phyloP scores from a whole-genome alignment of 164 flowering plant genomes.

The Akebia trifoliata region DNA sequence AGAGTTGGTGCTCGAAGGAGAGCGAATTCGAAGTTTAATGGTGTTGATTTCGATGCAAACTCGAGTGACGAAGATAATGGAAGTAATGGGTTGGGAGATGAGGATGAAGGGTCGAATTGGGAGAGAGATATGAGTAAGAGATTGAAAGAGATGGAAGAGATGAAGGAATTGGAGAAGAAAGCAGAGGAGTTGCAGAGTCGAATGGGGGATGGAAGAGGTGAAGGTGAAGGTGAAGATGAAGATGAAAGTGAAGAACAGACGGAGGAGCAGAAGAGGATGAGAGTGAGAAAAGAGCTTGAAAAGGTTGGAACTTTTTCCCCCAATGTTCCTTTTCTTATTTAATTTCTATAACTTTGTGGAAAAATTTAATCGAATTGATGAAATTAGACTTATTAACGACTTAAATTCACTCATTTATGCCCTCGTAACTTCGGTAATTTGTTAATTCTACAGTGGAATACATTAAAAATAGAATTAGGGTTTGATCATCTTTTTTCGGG shows the following conservation, averaged over 20 bases:
- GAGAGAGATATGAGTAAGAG: slow-evolving; percentile 72
- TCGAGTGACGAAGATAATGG: slow-evolving; percentile 51
- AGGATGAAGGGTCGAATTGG: slow-evolving; percentile 40
- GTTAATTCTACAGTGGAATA: neutral
- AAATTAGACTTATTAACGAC: neutral
- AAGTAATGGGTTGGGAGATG: slow-evolving; percentile 41
- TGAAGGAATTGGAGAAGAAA: slow-evolving; percentile 76
- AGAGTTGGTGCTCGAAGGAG: slow-evolving; percentile 33
- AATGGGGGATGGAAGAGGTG: slow-evolving; percentile 30
- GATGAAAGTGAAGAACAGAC: slow-evolving; percentile 39
- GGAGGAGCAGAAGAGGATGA: slow-evolving; percentile 74
- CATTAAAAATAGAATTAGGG: neutral
- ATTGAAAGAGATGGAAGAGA: slow-evolving; percentile 78
- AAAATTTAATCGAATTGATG: neutral
- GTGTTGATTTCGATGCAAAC: slow-evolving; percentile 51
- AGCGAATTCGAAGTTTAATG: slow-evolving; percentile 38
- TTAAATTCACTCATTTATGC: no score
- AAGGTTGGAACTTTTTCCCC: slow-evolving; percentile 46
- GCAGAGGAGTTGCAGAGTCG: slow-evolving; percentile 79
- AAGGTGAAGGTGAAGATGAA: slow-evolving; percentile 18
- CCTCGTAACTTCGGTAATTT: no score
- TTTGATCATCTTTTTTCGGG: no score
- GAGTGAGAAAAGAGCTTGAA: slow-evolving; percentile 83
- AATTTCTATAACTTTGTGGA: neutral
- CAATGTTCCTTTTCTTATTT: neutral